Evolutionary conservation across 208 protist genomes (phyloP).

Genomic region (Leishmania gerbilli): DNA sequence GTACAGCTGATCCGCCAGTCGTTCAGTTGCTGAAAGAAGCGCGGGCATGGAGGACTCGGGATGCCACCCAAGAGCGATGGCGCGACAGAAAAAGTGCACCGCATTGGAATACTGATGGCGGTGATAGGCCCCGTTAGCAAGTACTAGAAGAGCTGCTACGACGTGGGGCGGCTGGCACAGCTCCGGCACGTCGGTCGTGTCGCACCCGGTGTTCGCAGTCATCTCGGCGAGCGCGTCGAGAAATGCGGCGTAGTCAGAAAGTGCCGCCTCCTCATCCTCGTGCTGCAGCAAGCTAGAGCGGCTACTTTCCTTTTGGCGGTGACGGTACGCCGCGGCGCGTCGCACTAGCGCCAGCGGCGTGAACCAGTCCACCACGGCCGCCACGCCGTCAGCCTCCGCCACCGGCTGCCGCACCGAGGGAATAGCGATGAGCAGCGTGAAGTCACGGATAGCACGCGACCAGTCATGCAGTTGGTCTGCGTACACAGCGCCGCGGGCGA

Average conservation of each 20-base stretch:
- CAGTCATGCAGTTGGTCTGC: slow-evolving; percentile 50
- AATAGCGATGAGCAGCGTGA: slow-evolving; percentile 66
- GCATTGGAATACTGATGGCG: slow-evolving; percentile 53
- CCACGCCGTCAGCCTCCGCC: neutral
- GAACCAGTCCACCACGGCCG: slow-evolving; percentile 42
- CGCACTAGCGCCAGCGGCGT: slow-evolving; percentile 75
- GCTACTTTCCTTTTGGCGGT: slow-evolving; percentile 34
- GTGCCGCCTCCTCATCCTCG: slow-evolving; percentile 59
- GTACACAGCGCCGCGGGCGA: slow-evolving; percentile 77
- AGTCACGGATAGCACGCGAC: slow-evolving; percentile 81
- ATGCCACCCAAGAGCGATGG: slow-evolving; percentile 75
- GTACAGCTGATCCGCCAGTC: slow-evolving; percentile 74
- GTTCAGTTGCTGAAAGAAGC: slow-evolving; percentile 25
- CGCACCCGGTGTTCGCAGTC: neutral
- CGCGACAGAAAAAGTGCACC: slow-evolving; percentile 67
- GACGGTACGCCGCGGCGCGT: slow-evolving; percentile 68
- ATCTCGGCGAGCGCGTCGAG: slow-evolving; percentile 29
- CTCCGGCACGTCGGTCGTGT: slow-evolving; percentile 11
- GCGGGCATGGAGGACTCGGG: slow-evolving; percentile 26
- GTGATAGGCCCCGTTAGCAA: slow-evolving; percentile 80
- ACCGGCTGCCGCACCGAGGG: slow-evolving; percentile 23
- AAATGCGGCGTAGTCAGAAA: slow-evolving; percentile 63
- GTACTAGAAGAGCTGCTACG: slow-evolving; percentile 77
- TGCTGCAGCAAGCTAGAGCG: slow-evolving; percentile 15
- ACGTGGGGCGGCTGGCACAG: slow-evolving; percentile 52